Conservation (phyloP, 345 rosid genomes). For the Raphanus raphanistrum region DNA sequence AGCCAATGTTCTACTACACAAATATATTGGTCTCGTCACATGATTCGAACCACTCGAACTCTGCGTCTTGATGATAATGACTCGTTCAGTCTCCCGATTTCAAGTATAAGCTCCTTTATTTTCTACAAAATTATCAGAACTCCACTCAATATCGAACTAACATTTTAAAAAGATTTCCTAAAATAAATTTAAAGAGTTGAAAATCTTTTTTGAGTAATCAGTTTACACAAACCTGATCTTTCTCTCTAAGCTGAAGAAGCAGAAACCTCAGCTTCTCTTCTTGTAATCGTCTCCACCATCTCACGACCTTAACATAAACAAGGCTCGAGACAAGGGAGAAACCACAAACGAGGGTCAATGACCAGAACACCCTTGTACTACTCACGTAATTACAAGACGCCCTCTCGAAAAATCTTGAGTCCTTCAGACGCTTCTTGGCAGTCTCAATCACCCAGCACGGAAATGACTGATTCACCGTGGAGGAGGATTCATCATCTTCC, state of each 20-base stretch:
- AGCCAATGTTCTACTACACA: neutral
- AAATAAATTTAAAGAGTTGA: neutral
- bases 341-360: conserved; percentile 18
- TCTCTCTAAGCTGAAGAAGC: conserved; percentile 28
- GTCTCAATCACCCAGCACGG: conserved; percentile 28
- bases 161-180: neutral
- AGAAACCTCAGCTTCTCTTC: conserved; percentile 34
- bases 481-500: conserved; percentile 24
- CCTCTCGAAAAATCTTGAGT: conserved; percentile 13
- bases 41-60: conserved; percentile 39
- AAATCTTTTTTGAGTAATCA: neutral
- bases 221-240: conserved; percentile 37
- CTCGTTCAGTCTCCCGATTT: conserved; percentile 35
- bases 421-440: conserved; percentile 10
- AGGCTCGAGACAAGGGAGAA: conserved; percentile 24
- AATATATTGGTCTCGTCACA: neutral
- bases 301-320: conserved; percentile 28
- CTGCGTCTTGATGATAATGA: conserved; percentile 28
- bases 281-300: conserved; percentile 36
- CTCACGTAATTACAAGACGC: neutral
- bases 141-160: neutral
- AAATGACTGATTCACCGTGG: neutral
- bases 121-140: conserved; percentile 21
- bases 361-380: conserved; percentile 29
- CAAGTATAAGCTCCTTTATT: conserved; percentile 28